These are phyloP conservation scores for Hemileccinum impolitum DNA, from an alignment of 768 basidiomycete species.

Conservation along the genomic window DNA sequence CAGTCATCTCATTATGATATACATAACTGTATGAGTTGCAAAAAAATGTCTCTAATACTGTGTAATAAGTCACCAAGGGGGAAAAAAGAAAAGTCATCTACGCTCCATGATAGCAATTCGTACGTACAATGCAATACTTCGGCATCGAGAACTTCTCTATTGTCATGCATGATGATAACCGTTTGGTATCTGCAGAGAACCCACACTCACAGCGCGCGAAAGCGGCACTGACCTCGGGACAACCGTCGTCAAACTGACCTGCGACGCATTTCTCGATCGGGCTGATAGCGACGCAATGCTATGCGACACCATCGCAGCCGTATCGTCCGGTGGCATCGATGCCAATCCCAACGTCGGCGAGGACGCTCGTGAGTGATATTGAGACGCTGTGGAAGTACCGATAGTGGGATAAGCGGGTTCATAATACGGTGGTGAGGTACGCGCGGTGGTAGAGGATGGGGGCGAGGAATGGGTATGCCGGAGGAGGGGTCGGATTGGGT, in stretches of 20 bases:
- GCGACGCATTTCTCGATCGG: constrained; percentile 66
- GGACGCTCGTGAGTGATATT: constrained; percentile 31
- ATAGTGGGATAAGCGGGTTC: constrained; percentile 21
- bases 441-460: constrained; percentile 7
- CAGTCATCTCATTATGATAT: too few species aligned
- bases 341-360: constrained; percentile 23
- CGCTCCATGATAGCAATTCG: too few species aligned
- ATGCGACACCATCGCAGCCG: constrained; percentile 21
- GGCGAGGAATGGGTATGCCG: constrained; percentile 24
- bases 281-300: constrained; percentile 42
- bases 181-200: constrained; percentile 13
- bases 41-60: too few species aligned
- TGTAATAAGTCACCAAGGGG: too few species aligned
- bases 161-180: constrained; percentile 2
- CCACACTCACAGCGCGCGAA: constrained; percentile 33
- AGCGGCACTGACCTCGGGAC: constrained; percentile 43
- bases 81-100: neutral
- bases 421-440: constrained; percentile 10
- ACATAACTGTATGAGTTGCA: too few species aligned
- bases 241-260: constrained; percentile 57
- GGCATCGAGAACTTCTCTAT: neutral
- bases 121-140: too few species aligned
- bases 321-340: constrained; percentile 10
- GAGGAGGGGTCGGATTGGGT: constrained; percentile 11
- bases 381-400: constrained; percentile 33